Conservation (phyloP, 306 rosid genomes). For the Argentina anserina region DNA sequence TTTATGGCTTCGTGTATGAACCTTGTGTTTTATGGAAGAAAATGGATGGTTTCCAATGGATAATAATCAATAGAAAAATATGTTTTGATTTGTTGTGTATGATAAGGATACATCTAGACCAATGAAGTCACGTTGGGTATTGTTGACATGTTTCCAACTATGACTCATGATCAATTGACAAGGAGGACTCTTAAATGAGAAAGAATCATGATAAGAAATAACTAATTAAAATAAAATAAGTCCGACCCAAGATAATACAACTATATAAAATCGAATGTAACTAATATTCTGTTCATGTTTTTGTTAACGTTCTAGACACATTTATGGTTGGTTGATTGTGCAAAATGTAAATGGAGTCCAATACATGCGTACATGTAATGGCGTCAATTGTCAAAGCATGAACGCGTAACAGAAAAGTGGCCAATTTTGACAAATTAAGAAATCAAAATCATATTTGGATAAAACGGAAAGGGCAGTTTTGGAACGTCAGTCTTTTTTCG, state of each 20-base stretch:
- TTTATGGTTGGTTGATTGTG: constrained; percentile 5
- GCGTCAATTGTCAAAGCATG: neutral
- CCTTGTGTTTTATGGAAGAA: neutral
- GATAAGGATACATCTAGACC: neutral
- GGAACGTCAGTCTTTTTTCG: constrained; percentile 25
- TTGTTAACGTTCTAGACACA: neutral
- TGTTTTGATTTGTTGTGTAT: neutral
- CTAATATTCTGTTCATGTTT: neutral
- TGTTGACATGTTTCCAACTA: neutral
- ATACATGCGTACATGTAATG: neutral
- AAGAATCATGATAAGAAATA: neutral
- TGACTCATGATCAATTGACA: neutral
- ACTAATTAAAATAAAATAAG: too few relatives aligned
- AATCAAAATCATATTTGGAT: neutral
- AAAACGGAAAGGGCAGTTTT: constrained; percentile 41
- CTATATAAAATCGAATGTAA: too few relatives aligned
- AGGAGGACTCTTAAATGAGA: neutral
- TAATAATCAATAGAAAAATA: neutral
- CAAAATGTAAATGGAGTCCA: neutral
- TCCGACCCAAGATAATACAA: neutral
- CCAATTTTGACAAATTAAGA: neutral
- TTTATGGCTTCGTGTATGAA: too few relatives aligned
- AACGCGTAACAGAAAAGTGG: constrained; percentile 17
- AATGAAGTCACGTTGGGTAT: neutral
- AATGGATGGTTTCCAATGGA: neutral